phyloP scores from a whole-genome alignment of 805 yeast genomes.

The Metschnikowia koreensis region DNA sequence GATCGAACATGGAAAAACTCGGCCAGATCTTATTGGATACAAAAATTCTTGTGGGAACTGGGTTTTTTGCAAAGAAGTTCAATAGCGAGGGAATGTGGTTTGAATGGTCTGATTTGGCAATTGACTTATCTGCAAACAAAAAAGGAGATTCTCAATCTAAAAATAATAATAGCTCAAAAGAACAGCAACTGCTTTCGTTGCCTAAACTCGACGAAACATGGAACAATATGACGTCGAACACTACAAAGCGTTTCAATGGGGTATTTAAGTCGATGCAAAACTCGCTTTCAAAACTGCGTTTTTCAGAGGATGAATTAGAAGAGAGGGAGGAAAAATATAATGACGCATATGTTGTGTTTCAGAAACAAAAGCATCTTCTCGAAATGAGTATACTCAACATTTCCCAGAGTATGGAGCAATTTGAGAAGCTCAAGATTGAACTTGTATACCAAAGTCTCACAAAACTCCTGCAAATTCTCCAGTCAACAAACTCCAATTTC shows the following conservation, averaged over 20 bases:
- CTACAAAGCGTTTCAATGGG: constrained; percentile 29
- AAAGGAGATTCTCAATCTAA: not conserved
- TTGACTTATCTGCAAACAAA: constrained; percentile 7
- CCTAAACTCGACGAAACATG: constrained; percentile 14
- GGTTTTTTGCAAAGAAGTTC: constrained; percentile 35
- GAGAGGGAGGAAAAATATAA: constrained; percentile 32
- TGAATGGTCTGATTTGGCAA: constrained; percentile 41
- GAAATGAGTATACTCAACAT: constrained; percentile 27
- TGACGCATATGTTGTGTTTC: constrained; percentile 34
- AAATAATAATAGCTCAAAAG: not conserved
- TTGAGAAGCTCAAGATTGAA: constrained; percentile 36
- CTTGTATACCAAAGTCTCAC: constrained; percentile 33
- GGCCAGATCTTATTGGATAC: constrained; percentile 40
- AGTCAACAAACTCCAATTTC: constrained; percentile 8
- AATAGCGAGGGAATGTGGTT: constrained; percentile 44
- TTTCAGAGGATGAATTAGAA: constrained; percentile 24
- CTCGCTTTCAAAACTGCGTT: constrained; percentile 30
- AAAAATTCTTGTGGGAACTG: constrained; percentile 31
- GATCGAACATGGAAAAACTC: constrained; percentile 37
- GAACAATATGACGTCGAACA: constrained; percentile 25
- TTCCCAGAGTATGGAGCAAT: constrained; percentile 28
- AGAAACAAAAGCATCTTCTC: constrained; percentile 28
- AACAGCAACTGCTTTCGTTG: not conserved
- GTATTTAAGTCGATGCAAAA: constrained; percentile 34
- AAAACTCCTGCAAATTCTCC: constrained; percentile 32